Base-by-base conservation (phyloP, 2,329 filamentous ascomycete genomes). In the Coniochaeta hoffmannii region DNA sequence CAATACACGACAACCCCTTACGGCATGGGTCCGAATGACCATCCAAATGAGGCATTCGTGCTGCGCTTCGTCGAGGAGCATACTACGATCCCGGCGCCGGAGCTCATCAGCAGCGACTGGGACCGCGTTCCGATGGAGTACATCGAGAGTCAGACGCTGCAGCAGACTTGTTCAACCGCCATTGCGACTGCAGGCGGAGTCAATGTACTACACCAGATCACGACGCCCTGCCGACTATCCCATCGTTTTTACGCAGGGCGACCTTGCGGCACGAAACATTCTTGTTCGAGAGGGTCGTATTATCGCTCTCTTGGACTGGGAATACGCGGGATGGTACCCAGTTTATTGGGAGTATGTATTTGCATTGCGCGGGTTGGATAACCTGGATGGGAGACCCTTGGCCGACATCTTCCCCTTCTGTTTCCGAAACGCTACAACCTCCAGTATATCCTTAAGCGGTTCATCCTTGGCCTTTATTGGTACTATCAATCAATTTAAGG, bases 191-290 rank as follows among this genome's bases (percentile, higher is more conserved):
- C 4, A 41, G 7, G 26, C 54, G 6, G 34, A 62, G 54, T 61
- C 60, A 0, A 55, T 65, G 17, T 60, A 61, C 38, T 65, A 62
- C 51, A 60, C 32, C 58, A 65, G 53, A 62, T 65, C 17, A 65
- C 63, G 1, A 56, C 54, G 14, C 61, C 65, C 3, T 22, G 19
- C 34, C 22, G 34, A 17, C 8, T 56, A 32, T 50, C 46, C 46
- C n/a, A 62, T 71, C 31, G 69, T 75, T 1, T 75, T 82, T 57
- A 77, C 77, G 1, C 78, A 82, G 65, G 72, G 73, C 3, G 78
- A 83, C 62, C 66, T 83, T 12, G 68, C 66, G 11, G 69, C 68
- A 4, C 60, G 72, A 3, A 80, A 79, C 54, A 75, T 80, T 31
- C 56, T 79, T 3, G 65, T 71, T 2, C 57, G 64, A 2, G 71